phyloP scores from a whole-genome alignment of 2,329 filamentous ascomycete genomes.

The Arthrobotrys megalospora region DNA sequence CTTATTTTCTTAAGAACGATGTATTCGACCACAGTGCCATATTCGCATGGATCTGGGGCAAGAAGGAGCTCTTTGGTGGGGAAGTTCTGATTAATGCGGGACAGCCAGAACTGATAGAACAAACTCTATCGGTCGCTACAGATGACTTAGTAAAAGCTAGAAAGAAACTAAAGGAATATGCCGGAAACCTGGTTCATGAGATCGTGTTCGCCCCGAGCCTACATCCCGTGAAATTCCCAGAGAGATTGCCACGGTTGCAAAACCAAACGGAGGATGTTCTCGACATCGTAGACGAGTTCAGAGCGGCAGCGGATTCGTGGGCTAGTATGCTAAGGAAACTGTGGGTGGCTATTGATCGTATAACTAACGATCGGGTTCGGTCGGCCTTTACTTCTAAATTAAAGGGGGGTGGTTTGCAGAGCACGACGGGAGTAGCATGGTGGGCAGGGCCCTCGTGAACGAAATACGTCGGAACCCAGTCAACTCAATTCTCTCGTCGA shows the following conservation, averaged over 20 bases:
- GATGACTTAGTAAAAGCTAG: not conserved
- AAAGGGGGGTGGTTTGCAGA: not conserved
- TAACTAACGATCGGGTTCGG: slow-evolving; percentile 13
- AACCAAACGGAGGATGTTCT: not conserved
- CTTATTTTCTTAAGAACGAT: slow-evolving; percentile 35
- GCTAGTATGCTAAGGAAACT: not conserved
- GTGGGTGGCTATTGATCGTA: slow-evolving; percentile 6
- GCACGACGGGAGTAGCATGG: not conserved
- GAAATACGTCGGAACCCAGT: too few relatives aligned
- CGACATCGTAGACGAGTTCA: slow-evolving; percentile 5
- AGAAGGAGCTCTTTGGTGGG: slow-evolving; percentile 18
- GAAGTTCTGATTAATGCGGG: slow-evolving; percentile 32
- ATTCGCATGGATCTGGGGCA: slow-evolving; percentile 36
- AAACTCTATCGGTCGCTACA: slow-evolving; percentile 11
- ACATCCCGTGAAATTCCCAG: slow-evolving; percentile 21
- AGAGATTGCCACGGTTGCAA: slow-evolving; percentile 14
- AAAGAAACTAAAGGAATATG: slow-evolving; percentile 3
- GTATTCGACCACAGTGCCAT: slow-evolving; percentile 18
- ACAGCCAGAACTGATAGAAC: slow-evolving; percentile 13
- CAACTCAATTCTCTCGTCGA: too few relatives aligned
- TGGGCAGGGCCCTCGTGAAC: not conserved
- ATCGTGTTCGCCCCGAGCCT: slow-evolving; percentile 12
- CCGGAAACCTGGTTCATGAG: not conserved
- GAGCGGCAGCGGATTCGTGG: not conserved
- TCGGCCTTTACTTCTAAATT: not conserved